phyloP scores from a whole-genome alignment of 2,329 filamentous ascomycete species.

The Fusarium mexicanum region DNA sequence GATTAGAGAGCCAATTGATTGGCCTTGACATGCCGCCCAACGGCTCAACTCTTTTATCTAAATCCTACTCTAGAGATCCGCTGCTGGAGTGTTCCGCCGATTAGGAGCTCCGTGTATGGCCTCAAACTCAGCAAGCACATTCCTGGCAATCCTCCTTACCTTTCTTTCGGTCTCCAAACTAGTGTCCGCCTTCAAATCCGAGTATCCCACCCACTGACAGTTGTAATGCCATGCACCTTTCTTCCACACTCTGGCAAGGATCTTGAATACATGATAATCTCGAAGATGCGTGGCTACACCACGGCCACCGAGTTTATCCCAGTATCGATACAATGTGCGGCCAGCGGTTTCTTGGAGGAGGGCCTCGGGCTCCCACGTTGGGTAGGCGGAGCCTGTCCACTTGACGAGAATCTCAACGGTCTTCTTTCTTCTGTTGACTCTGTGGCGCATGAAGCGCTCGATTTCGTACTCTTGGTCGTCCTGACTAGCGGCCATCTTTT shows the following conservation, averaged over 20 bases:
- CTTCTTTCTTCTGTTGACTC: neutral
- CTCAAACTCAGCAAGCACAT: neutral
- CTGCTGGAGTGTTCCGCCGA: rapidly evolving
- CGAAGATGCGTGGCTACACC: neutral
- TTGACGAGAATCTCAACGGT: neutral
- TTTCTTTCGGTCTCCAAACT: neutral
- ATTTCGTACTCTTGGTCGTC: neutral
- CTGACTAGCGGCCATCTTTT: neutral
- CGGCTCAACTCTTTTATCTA: rapidly evolving
- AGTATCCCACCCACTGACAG: neutral
- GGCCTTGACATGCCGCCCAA: rapidly evolving
- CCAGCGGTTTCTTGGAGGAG: neutral
- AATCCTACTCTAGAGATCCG: rapidly evolving
- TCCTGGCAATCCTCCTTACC: neutral
- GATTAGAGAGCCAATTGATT: rapidly evolving
- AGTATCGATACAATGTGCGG: neutral
- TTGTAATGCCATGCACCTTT: neutral
- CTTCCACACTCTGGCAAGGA: neutral
- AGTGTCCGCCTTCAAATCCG: rapidly evolving
- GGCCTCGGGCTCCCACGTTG: neutral
- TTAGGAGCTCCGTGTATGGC: rapidly evolving
- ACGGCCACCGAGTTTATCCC: neutral
- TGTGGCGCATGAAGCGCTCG: neutral
- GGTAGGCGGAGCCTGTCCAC: rapidly evolving
- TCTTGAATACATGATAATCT: neutral